Base-by-base conservation (phyloP, 164 flowering plant genomes). In the Euptelea pleiosperma region DNA sequence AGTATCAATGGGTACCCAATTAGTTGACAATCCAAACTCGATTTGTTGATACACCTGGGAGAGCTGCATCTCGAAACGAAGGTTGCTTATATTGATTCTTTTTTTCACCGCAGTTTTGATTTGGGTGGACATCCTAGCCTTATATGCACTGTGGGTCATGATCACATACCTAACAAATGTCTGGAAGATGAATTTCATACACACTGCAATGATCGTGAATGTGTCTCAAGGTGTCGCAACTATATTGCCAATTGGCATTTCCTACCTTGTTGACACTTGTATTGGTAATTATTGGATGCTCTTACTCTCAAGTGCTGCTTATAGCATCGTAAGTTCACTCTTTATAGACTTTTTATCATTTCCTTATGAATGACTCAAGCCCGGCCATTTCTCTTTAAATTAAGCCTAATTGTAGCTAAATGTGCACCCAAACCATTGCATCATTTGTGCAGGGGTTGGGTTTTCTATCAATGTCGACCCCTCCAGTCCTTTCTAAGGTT, bases 121-220 rank as follows among this genome's bases (percentile, higher is more conserved):
- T 16, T 75, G 79, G 79, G 78, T 72, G 0, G 69, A 75, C 35
- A 8, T 74, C 15, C 45, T 80, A 21, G 78, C 70, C 0, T 18
- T 1, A 0, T 78, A 75, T 46, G 68, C 75, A 0, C 4, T 76
- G 43, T 76, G 70, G 63, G 57, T 72, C 50, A 52, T 68, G 70
- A 61, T 66, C 69, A 43, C 61, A 3, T 75, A 77, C 57, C 59
- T 80, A 22, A 75, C 80, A 8, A 43, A 69, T 50, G 82, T 71
- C 0, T 73, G 82, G 84, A 63, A 64, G 46, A 55, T 73, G 8
- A 46, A 51, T 28, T 34, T 65, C 36, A 67, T 70, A 5, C 57
- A 60, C 53, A 80, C 84, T 12, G 75, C 82, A 41, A 72, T 68
- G 1, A 70, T 75, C 31, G 29, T 77, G 24, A 77, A 80, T 44